phyloP scores from a whole-genome alignment of 2,329 filamentous ascomycete species.

The Sphaerulina populicola region DNA sequence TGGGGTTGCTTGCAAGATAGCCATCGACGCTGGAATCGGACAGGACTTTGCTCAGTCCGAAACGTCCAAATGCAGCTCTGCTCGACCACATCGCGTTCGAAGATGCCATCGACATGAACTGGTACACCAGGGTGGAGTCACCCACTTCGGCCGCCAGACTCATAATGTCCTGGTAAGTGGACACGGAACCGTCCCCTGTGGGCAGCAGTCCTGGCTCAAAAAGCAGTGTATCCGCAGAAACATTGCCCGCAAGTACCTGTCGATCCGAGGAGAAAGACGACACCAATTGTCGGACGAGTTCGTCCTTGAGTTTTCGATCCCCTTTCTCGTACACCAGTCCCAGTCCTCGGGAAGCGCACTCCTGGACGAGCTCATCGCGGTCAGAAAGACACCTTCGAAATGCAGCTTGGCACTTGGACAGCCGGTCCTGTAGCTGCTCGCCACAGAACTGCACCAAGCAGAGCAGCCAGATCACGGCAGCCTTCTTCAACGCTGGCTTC shows the following conservation, averaged over 20 bases:
- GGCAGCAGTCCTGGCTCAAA: constrained; percentile 87
- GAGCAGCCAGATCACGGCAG: constrained; percentile 90
- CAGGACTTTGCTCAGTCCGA: constrained; percentile 84
- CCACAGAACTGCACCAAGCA: constrained; percentile 86
- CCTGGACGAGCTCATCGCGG: constrained; percentile 88
- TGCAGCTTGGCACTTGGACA: constrained; percentile 72
- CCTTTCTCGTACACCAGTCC: constrained; percentile 93
- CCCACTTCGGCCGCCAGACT: constrained; percentile 92
- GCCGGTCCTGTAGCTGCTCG: constrained; percentile 64
- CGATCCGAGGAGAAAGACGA: constrained; percentile 72
- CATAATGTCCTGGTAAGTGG: constrained; percentile 96
- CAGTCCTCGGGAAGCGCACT: constrained; percentile 83
- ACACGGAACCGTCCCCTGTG: constrained; percentile 83
- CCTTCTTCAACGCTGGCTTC: constrained; percentile 82
- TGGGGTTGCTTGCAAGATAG: constrained; percentile 71
- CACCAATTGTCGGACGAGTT: constrained; percentile 79
- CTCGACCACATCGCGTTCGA: constrained; percentile 97
- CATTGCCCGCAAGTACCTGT: constrained; percentile 62
- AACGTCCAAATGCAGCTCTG: constrained; percentile 89
- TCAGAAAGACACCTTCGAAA: constrained; percentile 84
- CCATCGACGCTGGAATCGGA: constrained; percentile 67
- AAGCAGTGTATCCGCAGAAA: constrained; percentile 82
- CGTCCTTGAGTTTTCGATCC: constrained; percentile 67
- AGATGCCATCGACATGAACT: constrained; percentile 94
- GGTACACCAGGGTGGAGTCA: constrained; percentile 91